Conservation (phyloP, 1,284 basidiomycete genomes). For the Cryptococcus maquisensis region DNA sequence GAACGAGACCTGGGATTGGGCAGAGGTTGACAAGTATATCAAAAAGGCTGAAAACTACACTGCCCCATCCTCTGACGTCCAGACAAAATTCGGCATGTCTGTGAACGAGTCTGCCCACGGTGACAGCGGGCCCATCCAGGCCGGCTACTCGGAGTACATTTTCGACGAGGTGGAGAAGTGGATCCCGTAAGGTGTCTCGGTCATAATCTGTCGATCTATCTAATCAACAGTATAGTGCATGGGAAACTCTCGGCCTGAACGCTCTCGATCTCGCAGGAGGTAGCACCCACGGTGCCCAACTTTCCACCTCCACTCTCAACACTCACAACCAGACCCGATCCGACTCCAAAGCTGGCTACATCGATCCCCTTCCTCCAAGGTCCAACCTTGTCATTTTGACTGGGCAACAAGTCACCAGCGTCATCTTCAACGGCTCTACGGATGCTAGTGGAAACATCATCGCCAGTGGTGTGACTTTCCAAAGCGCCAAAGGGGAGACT, state of each 20-base stretch:
- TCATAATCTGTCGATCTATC: not conserved
- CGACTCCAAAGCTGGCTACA: constrained; percentile 64
- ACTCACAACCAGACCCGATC: constrained; percentile 62
- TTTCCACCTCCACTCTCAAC: constrained; percentile 64
- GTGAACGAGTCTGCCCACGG: constrained; percentile 51
- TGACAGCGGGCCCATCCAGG: constrained; percentile 51
- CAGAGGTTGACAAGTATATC: constrained; percentile 45
- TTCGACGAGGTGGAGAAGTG: constrained; percentile 56
- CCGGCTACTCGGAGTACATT: constrained; percentile 48
- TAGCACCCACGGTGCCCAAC: constrained; percentile 37
- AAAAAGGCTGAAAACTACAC: constrained; percentile 52
- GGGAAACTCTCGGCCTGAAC: constrained; percentile 52
- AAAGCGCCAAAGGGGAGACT: constrained; percentile 41
- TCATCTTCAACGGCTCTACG: constrained; percentile 58
- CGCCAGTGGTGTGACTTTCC: constrained; percentile 60
- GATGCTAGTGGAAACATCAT: constrained; percentile 50
- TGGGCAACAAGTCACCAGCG: constrained; percentile 59
- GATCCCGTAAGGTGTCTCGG: constrained; percentile 44
- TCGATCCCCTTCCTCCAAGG: constrained; percentile 59
- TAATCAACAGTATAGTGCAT: constrained; percentile 27
- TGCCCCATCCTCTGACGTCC: constrained; percentile 39
- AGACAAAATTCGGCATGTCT: constrained; percentile 42
- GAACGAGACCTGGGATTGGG: constrained; percentile 45
- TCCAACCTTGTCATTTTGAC: constrained; percentile 61
- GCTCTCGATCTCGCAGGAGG: constrained; percentile 48